Evolutionary conservation across 805 yeast genomes (phyloP), one percentile per base, ranked within the genome.

Genomic region (Myxozyma melibiosi): DNA sequence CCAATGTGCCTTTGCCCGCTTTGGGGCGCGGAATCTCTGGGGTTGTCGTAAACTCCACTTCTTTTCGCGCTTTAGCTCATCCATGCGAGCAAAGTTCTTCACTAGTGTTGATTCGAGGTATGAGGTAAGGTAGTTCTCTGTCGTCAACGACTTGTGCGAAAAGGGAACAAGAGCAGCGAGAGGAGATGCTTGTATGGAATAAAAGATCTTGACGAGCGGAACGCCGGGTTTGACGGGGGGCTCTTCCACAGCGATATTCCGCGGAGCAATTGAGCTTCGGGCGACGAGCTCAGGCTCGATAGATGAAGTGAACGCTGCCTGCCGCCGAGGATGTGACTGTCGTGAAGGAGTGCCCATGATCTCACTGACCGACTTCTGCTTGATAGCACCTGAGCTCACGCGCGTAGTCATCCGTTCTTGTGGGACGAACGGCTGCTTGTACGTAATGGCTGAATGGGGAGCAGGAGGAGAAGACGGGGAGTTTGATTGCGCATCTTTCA

Each of bases 21-120:
- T 80, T 0, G 98, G 97, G 63, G 89, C 96, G 11, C 77, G 67
- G 66, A 78, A 85, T 61, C 81, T 79, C 51, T 80, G 76, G 0
- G 96, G 96, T 70, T 94, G 99, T 51, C 96, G 78, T 51, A 94
- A 75, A 22, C 96, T 85, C 98, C 99, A 94, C 66, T 88, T 84
- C 1, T 88, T 87, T 56, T 86, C 85, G 45, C 96, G 77, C 70
- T 90, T 89, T 61, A 94, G 77, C 70, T 92, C 98, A 68, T 92
- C 98, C 45, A 94, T 91, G 59, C 98, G 56, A 1, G 95, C 86
- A 66, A 90, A 87, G 18, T 90, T 83, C 9, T 90, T 97, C 0
- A 96, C 88, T 2, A 92, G 84, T 68, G 91, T 87, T 2, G 97
- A 96, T 68, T 94, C 99, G 13, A 89, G 80, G 33, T 91, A 74